A percentile compares a stretch with the other conserved stretches of the same genome.
phyloP scores from a whole-genome alignment of 257 asterid genomes.

The Avicennia marina region DNA sequence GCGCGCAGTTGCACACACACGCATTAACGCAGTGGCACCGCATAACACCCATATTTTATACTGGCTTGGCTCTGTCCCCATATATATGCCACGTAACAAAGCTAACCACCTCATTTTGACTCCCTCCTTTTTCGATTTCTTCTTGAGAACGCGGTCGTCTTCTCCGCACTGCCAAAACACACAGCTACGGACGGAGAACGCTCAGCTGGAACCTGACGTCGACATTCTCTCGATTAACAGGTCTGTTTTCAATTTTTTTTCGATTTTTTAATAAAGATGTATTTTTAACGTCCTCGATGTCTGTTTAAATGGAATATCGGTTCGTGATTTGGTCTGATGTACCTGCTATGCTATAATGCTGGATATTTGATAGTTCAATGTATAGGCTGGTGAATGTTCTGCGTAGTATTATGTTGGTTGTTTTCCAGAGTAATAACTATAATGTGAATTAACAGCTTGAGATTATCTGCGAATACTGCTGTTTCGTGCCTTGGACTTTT shows the following conservation, averaged over 20 bases:
- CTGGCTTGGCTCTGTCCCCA: not conserved
- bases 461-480: not conserved
- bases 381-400: not conserved
- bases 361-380: not conserved
- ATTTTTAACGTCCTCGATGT: not conserved
- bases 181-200: not conserved
- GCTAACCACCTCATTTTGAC: not conserved
- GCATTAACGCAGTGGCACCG: no score
- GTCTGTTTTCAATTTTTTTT: not conserved
- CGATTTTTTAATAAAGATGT: not conserved
- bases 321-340: not conserved
- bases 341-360: not conserved
- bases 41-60: no score
- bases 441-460: not conserved
- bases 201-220: slow-evolving; percentile 23
- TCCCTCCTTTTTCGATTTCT: slow-evolving; percentile 12
- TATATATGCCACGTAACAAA: not conserved
- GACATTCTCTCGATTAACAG: slow-evolving; percentile 16
- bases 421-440: not conserved
- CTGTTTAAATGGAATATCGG: not conserved
- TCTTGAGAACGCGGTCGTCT: slow-evolving; percentile 22
- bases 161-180: slow-evolving; percentile 8
- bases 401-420: not conserved
- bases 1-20: no score
- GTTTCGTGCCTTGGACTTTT: not conserved